These are phyloP conservation scores for Penicillium sp. DNA, from an alignment of 2,329 filamentous ascomycete species.

Conservation along the genomic window DNA sequence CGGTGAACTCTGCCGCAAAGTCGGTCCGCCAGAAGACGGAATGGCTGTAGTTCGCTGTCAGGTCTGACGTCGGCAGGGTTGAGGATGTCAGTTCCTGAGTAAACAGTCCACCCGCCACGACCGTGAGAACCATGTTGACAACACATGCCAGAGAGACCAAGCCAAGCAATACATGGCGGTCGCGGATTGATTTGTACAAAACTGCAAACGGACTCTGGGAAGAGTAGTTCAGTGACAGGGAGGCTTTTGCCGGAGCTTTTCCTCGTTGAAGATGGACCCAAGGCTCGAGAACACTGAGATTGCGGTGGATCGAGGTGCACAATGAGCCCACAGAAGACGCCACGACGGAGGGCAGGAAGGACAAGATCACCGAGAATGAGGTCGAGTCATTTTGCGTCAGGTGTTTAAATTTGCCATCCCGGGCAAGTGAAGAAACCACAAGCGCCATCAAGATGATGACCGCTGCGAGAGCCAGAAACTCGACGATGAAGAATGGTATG, in stretches of 20 bases:
- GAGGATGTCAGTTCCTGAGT: conserved; percentile 34
- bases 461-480: conserved; percentile 34
- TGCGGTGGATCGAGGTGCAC: conserved; percentile 37
- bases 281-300: conserved; percentile 37
- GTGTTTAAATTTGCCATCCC: conserved; percentile 34
- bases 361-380: conserved; percentile 33
- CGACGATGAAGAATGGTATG: conserved; percentile 37
- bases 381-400: conserved; percentile 36
- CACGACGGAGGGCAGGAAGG: conserved; percentile 35
- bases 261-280: conserved; percentile 40
- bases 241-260: conserved; percentile 26
- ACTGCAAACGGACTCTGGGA: conserved; percentile 35
- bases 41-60: conserved; percentile 34
- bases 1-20: conserved; percentile 37
- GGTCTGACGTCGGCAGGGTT: conserved; percentile 22
- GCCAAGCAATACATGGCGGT: conserved; percentile 30
- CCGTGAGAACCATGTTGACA: conserved; percentile 32
- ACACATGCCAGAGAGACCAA: conserved; percentile 35
- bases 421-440: conserved; percentile 29
- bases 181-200: conserved; percentile 30
- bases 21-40: conserved; percentile 31
- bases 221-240: conserved; percentile 36
- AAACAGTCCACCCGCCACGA: conserved; percentile 37
- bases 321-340: conserved; percentile 35
- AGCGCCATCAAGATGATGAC: conserved; percentile 35